phyloP scores from a whole-genome alignment of 768 basidiomycete genomes.

The Lentinula sp. region DNA sequence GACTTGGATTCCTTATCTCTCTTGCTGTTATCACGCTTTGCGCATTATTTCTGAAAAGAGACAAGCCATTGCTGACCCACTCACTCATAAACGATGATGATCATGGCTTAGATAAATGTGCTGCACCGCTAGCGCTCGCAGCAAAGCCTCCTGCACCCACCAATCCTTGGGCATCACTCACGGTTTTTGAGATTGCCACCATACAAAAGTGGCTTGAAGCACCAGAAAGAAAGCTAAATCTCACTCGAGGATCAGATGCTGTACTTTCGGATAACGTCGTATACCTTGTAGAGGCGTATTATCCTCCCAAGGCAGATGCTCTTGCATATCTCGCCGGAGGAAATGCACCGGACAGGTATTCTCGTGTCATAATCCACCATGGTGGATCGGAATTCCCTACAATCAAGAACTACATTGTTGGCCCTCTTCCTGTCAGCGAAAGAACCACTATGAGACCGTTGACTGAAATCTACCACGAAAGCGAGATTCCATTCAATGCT shows the following conservation, averaged over 20 bases:
- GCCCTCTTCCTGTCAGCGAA: constrained; percentile 43
- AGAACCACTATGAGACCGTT: constrained; percentile 34
- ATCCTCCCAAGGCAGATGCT: constrained; percentile 41
- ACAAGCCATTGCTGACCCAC: background rate
- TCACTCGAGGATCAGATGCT: constrained; percentile 26
- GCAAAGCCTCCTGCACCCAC: constrained; percentile 33
- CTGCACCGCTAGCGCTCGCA: constrained; percentile 19
- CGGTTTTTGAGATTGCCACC: constrained; percentile 32
- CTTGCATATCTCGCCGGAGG: constrained; percentile 35
- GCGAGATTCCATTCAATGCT: constrained; percentile 50
- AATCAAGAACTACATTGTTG: constrained; percentile 52
- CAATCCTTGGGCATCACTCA: constrained; percentile 50
- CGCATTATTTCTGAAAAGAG: background rate
- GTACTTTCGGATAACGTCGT: constrained; percentile 41
- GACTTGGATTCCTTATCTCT: background rate
- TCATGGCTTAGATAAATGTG: constrained; percentile 24
- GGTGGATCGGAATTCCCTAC: constrained; percentile 32
- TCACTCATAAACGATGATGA: background rate
- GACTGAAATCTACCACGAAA: constrained; percentile 46
- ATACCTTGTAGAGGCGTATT: constrained; percentile 42
- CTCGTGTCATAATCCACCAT: constrained; percentile 47
- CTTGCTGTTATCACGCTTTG: background rate
- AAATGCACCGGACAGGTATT: constrained; percentile 29
- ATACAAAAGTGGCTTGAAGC: constrained; percentile 41
- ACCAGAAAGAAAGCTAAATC: constrained; percentile 37